Conservation (phyloP, 495 filamentous ascomycete species). For the Neurospora sp. region DNA sequence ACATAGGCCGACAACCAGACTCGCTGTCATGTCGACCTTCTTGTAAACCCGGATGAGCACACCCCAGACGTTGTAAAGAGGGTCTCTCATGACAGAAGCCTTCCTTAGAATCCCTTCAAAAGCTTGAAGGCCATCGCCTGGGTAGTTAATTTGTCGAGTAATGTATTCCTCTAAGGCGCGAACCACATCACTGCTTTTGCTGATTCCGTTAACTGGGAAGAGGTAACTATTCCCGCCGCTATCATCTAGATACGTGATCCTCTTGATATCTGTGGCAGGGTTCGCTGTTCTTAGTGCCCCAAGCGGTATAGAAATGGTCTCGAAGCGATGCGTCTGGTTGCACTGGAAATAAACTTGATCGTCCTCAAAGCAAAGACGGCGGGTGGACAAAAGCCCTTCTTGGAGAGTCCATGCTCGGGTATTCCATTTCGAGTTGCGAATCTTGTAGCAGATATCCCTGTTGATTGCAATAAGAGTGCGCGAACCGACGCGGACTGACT, state of each 20-base stretch:
- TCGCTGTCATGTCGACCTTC: background rate
- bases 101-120: background rate
- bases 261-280: background rate
- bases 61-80: background rate
- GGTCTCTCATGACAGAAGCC: background rate
- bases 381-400: conserved; percentile 23
- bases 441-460: background rate
- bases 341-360: conserved; percentile 30
- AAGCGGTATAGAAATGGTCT: background rate
- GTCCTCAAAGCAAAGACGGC: conserved; percentile 24
- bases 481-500: background rate
- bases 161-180: background rate
- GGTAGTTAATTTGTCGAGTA: background rate
- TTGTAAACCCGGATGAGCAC: background rate
- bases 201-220: background rate
- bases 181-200: background rate
- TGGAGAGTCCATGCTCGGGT: conserved; percentile 35
- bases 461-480: conserved; percentile 5
- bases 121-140: background rate
- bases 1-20: background rate
- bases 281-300: background rate
- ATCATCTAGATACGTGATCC: background rate
- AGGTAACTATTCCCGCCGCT: background rate
- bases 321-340: conserved; percentile 6
- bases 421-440: conserved; percentile 17